Base-by-base conservation (phyloP, 176 grass and related monocot genomes). In the Pharus latifolius region DNA sequence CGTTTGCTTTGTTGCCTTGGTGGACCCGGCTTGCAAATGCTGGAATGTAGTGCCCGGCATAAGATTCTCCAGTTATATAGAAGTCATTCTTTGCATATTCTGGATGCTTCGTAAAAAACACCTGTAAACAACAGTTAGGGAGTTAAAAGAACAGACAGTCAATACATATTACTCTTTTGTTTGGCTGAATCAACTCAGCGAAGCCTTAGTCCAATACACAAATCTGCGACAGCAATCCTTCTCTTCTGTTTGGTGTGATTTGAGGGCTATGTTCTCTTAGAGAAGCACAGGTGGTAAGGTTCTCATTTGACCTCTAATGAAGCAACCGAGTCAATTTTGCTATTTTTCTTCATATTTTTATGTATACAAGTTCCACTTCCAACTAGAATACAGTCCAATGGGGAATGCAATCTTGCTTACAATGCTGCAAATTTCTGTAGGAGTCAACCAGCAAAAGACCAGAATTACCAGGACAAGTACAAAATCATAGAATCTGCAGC, bases 31-130 rank as follows among this genome's bases (percentile, higher is more conserved):
- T 88, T 32, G 87, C 95, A 72, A 98, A 87, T 78, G 95, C 90
- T 28, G 95, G 95, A 85, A 98, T 85, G 68, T 93, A 98, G 81
- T 98, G 95, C 38, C 95, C 95, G 70, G 95, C 95, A 76, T 93
- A 98, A 42, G 95, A 98, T 52, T 98, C 95, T 72, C 95, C 95
- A 7, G 95, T 94, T 77, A 98, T 90, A 29, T 73, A 94, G 45
- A 98, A 98, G 56, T 98, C 87, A 25, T 98, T 94, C 9, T 77
- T 82, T 30, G 41, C 72, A 61, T 83, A 84, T 19, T 98, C 90
- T 2, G 90, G 87, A 44, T 98, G 95, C 65, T 93, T 92, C 65
- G 77, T 66, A 49, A 94, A 98, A 71, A 98, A 98, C 8, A 78
- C 90, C 90, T 98, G 72, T 63, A 52, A 60, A 86, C 28, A 4